These are phyloP conservation scores for Penicillium paradoxum DNA, from an alignment of 495 filamentous ascomycete species.

Conservation along the genomic window DNA sequence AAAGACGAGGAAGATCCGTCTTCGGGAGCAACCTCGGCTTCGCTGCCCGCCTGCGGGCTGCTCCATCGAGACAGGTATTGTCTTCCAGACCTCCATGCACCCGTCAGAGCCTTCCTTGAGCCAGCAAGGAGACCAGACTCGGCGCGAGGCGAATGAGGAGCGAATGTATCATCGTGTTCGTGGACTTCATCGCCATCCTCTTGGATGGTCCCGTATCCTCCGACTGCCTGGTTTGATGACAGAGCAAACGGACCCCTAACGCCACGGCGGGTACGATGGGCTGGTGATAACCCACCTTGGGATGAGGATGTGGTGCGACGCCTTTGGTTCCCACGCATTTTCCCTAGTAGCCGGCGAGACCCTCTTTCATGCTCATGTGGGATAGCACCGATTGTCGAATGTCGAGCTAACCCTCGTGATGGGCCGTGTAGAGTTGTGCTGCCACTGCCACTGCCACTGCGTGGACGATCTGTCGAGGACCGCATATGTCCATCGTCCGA, in stretches of 20 bases:
- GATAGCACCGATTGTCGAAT: slow-evolving; percentile 25
- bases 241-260: slow-evolving; percentile 1
- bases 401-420: slow-evolving; percentile 20
- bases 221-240: not conserved
- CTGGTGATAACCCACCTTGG: slow-evolving; percentile 13
- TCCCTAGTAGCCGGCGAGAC: slow-evolving; percentile 16
- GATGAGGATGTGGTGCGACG: slow-evolving; percentile 31
- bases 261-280: slow-evolving; percentile 20
- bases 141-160: not conserved
- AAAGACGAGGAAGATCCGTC: slow-evolving; percentile 17
- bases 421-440: slow-evolving; percentile 15
- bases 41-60: slow-evolving; percentile 17
- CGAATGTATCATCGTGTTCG: not conserved
- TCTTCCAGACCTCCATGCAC: slow-evolving; percentile 27
- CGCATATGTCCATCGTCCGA: slow-evolving; percentile 13
- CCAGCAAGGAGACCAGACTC: slow-evolving; percentile 25
- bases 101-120: slow-evolving; percentile 27
- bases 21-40: not conserved
- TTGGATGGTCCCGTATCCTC: slow-evolving; percentile 30
- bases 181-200: slow-evolving; percentile 11
- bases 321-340: slow-evolving; percentile 9
- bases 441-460: slow-evolving; percentile 28
- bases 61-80: slow-evolving; percentile 27
- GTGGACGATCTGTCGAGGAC: slow-evolving; percentile 19
- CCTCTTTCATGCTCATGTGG: slow-evolving; percentile 21